phyloP scores from a whole-genome alignment of 2,329 filamentous ascomycete species.

The Cytospora schulzeri region DNA sequence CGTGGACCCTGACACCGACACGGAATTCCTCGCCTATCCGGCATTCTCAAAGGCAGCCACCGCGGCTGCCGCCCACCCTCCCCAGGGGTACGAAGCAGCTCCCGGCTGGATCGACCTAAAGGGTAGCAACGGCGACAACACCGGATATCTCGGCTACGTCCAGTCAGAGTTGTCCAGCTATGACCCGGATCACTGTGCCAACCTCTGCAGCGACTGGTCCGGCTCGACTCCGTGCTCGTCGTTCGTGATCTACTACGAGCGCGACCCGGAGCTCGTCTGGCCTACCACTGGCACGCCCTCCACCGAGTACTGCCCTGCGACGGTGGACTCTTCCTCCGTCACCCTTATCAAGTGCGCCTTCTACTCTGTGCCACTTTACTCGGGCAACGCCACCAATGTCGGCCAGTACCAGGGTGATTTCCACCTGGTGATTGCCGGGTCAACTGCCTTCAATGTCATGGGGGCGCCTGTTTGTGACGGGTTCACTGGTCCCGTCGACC shows the following conservation, averaged over 20 bases:
- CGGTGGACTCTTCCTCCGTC: conserved; percentile 21
- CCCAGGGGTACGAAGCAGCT: conserved; percentile 19
- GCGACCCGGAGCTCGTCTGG: conserved; percentile 27
- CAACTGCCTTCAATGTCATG: conserved; percentile 24
- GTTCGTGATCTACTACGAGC: conserved; percentile 30
- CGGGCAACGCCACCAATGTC: conserved; percentile 19
- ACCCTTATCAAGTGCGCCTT: conserved; percentile 31
- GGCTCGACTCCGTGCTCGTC: conserved; percentile 20
- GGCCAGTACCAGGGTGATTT: conserved; percentile 29
- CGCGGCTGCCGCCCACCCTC: conserved; percentile 10
- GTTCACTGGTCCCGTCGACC: conserved; percentile 24
- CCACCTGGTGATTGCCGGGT: conserved; percentile 27
- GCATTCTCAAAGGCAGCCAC: conserved; percentile 12
- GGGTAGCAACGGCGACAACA: conserved; percentile 6
- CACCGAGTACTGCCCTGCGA: conserved; percentile 23
- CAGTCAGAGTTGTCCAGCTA: conserved; percentile 20
- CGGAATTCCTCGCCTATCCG: conserved; percentile 18
- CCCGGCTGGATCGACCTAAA: conserved; percentile 26
- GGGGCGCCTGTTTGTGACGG: conserved; percentile 14
- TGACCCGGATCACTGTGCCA: conserved; percentile 24
- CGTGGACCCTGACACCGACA: conserved; percentile 15
- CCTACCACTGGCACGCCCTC: conserved; percentile 22
- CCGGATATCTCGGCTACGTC: conserved; percentile 27
- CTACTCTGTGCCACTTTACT: conserved; percentile 24
- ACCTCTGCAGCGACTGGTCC: conserved; percentile 20